Conservation (phyloP, 2,329 filamentous ascomycete species). For the Colletotrichum sp. region DNA sequence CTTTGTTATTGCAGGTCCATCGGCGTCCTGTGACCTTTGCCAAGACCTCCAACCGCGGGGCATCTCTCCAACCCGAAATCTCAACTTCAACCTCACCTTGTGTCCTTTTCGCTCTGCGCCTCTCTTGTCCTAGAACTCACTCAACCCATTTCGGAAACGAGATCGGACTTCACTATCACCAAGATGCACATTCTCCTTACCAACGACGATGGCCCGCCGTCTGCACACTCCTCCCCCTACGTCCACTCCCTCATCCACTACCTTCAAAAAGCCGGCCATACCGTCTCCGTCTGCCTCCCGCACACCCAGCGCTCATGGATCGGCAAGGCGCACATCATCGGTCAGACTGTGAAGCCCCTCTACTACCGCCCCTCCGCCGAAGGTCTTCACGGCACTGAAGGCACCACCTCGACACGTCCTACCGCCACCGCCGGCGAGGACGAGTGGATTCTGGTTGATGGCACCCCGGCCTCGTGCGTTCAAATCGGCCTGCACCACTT, state of each 20-base stretch:
- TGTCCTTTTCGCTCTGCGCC: neutral
- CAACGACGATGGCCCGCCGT: conserved; percentile 85
- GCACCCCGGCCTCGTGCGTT: conserved; percentile 80
- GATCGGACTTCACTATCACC: neutral
- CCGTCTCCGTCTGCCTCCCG: conserved; percentile 90
- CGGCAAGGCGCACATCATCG: conserved; percentile 96
- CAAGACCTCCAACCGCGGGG: neutral
- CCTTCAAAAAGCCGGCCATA: conserved; percentile 78
- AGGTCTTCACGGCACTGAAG: conserved; percentile 54
- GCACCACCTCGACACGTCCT: conserved; percentile 64
- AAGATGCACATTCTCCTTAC: conserved; percentile 70
- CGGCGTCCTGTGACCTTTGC: neutral
- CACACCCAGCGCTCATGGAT: conserved; percentile 97
- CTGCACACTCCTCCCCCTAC: conserved; percentile 79
- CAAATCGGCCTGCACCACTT: conserved; percentile 85
- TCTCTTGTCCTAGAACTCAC: neutral
- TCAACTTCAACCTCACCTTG: neutral
- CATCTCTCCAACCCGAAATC: neutral
- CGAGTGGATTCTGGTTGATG: conserved; percentile 83
- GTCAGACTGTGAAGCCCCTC: conserved; percentile 80
- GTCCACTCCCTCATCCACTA: conserved; percentile 75
- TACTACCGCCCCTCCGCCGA: conserved; percentile 74
- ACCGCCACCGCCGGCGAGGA: conserved; percentile 61
- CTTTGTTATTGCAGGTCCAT: neutral
- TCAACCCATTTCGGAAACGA: neutral